Evolutionary conservation across 352 stramenopile genomes (phyloP).

Genomic region (Globisporangium parvum): DNA sequence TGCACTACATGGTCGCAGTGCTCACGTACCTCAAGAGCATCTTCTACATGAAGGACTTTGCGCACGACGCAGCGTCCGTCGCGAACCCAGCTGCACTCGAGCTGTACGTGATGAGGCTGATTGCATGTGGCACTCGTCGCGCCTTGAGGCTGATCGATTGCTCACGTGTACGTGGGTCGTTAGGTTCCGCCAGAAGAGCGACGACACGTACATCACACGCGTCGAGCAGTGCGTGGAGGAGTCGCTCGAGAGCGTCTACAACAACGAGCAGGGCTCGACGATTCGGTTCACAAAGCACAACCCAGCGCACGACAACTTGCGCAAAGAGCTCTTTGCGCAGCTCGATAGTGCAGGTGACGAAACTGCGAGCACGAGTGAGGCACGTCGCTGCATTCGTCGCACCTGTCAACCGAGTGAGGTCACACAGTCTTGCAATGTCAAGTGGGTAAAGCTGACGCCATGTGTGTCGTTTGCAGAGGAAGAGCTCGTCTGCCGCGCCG

Average conservation of each 20-base stretch:
- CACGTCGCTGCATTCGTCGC: not conserved
- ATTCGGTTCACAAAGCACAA: constrained; percentile 84
- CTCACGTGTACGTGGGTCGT: not conserved
- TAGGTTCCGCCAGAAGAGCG: constrained; percentile 76
- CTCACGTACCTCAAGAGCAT: constrained; percentile 97
- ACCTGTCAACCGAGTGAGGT: too few species aligned
- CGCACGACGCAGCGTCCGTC: constrained; percentile 24
- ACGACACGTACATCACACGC: constrained; percentile 80
- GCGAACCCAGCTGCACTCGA: constrained; percentile 85
- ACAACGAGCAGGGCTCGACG: constrained; percentile 89
- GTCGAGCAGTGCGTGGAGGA: constrained; percentile 90
- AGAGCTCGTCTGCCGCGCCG: too few species aligned
- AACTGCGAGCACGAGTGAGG: not conserved
- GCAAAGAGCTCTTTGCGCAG: constrained; percentile 75
- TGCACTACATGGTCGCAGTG: constrained; percentile 94
- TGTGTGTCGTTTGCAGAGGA: too few species aligned
- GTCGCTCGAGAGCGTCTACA: constrained; percentile 92
- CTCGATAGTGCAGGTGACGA: constrained; percentile 18
- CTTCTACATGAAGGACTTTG: constrained; percentile 97
- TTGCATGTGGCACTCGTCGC: not conserved
- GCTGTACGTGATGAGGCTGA: constrained; percentile 43
- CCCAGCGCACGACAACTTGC: constrained; percentile 72
- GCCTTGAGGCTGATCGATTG: not conserved
- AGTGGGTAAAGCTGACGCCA: too few species aligned
- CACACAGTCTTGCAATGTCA: too few species aligned